These are phyloP conservation scores for Solanum virginianum DNA, from an alignment of 257 asterid species.

Conservation along the genomic window DNA sequence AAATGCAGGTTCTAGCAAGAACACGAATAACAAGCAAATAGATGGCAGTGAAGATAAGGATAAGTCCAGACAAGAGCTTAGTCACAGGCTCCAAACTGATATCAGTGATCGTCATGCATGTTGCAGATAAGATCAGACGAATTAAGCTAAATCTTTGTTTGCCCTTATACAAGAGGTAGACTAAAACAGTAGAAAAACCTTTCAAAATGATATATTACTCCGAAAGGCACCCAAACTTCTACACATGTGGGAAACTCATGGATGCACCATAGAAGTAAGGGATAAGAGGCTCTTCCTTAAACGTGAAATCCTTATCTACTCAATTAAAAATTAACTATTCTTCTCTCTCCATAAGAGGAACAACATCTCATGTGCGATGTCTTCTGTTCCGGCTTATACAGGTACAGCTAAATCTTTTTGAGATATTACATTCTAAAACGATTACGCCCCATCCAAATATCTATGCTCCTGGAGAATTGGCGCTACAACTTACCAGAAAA, in stretches of 20 bases:
- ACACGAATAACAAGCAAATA: neutral
- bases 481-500: neutral
- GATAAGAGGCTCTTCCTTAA: neutral
- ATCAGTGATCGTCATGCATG: neutral
- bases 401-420: neutral
- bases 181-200: neutral
- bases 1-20: neutral
- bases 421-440: neutral
- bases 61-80: neutral
- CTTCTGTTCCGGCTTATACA: neutral
- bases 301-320: neutral
- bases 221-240: neutral
- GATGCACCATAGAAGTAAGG: neutral
- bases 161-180: neutral
- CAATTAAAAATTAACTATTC: neutral
- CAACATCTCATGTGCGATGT: neutral
- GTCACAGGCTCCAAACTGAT: neutral
- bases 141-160: neutral
- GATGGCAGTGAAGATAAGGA: neutral
- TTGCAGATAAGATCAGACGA: neutral
- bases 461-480: neutral
- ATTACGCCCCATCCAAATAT: neutral
- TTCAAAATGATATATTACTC: neutral
- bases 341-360: neutral
- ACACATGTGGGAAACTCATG: neutral